A percentile compares a stretch with the other conserved stretches of the same genome.
Conservation (phyloP, 495 filamentous ascomycete species). For the Lichina pygmaea region DNA sequence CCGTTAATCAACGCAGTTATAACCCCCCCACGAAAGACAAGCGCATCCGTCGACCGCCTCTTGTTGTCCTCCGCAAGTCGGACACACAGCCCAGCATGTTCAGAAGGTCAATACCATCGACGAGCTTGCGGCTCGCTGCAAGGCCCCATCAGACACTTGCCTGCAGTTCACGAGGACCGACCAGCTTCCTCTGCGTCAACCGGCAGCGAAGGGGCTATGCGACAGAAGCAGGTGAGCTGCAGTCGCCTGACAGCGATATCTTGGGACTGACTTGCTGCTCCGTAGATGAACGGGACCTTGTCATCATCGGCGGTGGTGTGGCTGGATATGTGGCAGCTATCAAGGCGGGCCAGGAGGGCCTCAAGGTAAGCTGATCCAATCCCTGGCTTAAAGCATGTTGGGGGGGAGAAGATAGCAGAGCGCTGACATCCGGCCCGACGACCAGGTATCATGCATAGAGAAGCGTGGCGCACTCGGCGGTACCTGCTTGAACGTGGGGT, state of each 20-base stretch:
- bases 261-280: slow-evolving; percentile 9
- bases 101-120: slow-evolving; percentile 40
- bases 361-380: slow-evolving; percentile 40
- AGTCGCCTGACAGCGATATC: background rate
- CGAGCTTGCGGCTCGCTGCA: slow-evolving; percentile 37
- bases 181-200: slow-evolving; percentile 29
- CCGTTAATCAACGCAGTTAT: too few species aligned
- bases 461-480: slow-evolving; percentile 89
- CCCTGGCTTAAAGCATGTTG: too few species aligned
- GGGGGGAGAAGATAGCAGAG: too few species aligned
- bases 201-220: slow-evolving; percentile 47
- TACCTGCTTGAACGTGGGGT: slow-evolving; percentile 96
- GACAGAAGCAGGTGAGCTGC: slow-evolving; percentile 42
- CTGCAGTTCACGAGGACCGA: slow-evolving; percentile 20
- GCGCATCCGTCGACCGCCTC: too few species aligned
- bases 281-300: slow-evolving; percentile 66
- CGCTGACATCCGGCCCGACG: background rate
- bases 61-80: too few species aligned
- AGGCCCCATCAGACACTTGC: slow-evolving; percentile 11
- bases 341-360: slow-evolving; percentile 90
- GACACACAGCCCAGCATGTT: slow-evolving; percentile 26
- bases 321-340: slow-evolving; percentile 97
- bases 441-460: slow-evolving; percentile 85
- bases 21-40: too few species aligned
- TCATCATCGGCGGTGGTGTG: slow-evolving; percentile 93